Evolutionary conservation across 1,284 basidiomycete species (phyloP).

Genomic region (Marasmius tenuissimus): DNA sequence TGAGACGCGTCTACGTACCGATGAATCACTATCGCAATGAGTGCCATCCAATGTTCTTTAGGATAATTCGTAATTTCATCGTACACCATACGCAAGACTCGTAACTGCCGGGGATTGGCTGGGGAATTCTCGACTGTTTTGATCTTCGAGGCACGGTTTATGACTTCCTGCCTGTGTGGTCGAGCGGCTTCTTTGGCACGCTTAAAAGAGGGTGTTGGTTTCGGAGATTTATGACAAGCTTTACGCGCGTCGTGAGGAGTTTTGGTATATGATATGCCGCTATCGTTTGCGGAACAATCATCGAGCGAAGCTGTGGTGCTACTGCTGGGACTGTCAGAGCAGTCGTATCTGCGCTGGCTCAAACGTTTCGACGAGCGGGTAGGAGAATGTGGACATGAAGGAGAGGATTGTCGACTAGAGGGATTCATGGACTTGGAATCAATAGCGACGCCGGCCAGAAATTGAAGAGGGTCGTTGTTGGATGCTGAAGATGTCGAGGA

Average conservation of each 20-base stretch:
- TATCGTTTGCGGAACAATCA: slow-evolving; percentile 5
- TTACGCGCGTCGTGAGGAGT: slow-evolving; percentile 3
- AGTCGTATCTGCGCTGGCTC: slow-evolving; percentile 2
- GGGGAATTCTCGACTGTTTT: slow-evolving; percentile 56
- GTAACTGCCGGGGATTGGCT: slow-evolving; percentile 50
- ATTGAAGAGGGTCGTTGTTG: slow-evolving; percentile 31
- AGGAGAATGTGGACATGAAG: slow-evolving; percentile 10
- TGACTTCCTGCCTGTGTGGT: slow-evolving; percentile 11
- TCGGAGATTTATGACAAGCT: slow-evolving; percentile 11
- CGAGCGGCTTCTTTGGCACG: slow-evolving; percentile 10
- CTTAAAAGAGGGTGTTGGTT: slow-evolving; percentile 10
- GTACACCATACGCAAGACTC: slow-evolving; percentile 57
- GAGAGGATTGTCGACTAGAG: slow-evolving; percentile 1
- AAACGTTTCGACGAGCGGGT: slow-evolving; percentile 11
- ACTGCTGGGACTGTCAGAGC: background rate
- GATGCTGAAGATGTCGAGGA: slow-evolving; percentile 15
- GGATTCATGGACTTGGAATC: slow-evolving; percentile 21
- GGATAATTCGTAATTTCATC: slow-evolving; percentile 62
- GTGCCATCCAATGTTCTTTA: slow-evolving; percentile 52
- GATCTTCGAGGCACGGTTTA: slow-evolving; percentile 46
- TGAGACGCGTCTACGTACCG: slow-evolving; percentile 32
- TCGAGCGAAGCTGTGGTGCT: slow-evolving; percentile 4
- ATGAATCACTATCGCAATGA: slow-evolving; percentile 48
- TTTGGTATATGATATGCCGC: background rate
- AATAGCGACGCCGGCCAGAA: slow-evolving; percentile 39